These are phyloP conservation scores for Ceratobasidium sp. DNA, from an alignment of 1,284 basidiomycete species.

Conservation along the genomic window DNA sequence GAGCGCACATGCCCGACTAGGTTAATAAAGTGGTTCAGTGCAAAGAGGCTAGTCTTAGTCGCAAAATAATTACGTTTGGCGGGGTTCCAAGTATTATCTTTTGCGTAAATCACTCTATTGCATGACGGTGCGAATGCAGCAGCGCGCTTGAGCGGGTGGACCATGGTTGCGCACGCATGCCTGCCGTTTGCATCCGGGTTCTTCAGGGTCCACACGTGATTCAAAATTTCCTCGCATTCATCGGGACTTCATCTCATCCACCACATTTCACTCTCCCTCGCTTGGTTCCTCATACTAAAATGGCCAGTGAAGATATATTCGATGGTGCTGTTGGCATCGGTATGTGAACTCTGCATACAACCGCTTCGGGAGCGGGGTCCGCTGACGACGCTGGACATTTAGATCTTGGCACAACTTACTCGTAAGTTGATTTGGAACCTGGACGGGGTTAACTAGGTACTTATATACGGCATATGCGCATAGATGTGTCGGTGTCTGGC, in stretches of 20 bases:
- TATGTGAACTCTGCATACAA: conserved; percentile 46
- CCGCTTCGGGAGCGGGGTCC: conserved; percentile 1
- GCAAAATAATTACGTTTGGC: neutral
- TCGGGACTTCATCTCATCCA: conserved; percentile 43
- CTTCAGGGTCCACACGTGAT: conserved; percentile 29
- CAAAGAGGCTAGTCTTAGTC: neutral
- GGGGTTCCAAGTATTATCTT: too few relatives aligned
- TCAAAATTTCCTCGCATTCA: conserved; percentile 33
- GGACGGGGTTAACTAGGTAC: conserved; percentile 22
- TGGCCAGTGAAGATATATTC: conserved; percentile 90
- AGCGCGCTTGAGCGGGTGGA: neutral
- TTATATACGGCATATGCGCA: conserved; percentile 19
- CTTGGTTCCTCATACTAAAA: conserved; percentile 55
- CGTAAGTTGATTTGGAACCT: conserved; percentile 61
- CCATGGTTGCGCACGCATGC: conserved; percentile 25
- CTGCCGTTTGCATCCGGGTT: conserved; percentile 34
- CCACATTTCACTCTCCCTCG: conserved; percentile 45
- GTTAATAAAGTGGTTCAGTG: neutral
- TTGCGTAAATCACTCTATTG: conserved; percentile 3
- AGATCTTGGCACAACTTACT: conserved; percentile 79
- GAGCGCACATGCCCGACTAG: neutral
- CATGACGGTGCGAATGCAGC: neutral
- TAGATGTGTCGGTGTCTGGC: conserved; percentile 96
- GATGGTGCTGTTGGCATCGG: conserved; percentile 96
- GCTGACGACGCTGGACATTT: conserved; percentile 34